phyloP scores from a whole-genome alignment of 441 rosid genomes.

The Flueggea neowawraea region DNA sequence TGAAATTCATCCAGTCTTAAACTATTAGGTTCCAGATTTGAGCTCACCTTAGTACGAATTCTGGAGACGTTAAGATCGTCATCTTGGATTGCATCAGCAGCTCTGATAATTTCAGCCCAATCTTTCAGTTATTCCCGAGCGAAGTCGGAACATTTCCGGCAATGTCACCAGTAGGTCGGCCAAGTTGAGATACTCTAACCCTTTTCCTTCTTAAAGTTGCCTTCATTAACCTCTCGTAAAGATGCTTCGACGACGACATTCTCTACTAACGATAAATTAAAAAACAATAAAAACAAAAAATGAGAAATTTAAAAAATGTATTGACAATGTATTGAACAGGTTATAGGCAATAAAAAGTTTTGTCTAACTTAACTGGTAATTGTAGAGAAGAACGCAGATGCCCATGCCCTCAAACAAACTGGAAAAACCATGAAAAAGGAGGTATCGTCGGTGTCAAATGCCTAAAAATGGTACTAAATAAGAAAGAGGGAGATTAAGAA shows the following conservation, averaged over 20 bases:
- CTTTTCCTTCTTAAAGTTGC: slow-evolving; percentile 79
- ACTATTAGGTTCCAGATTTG: slow-evolving; percentile 97
- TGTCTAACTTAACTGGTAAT: too few relatives aligned
- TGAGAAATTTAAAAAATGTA: too few relatives aligned
- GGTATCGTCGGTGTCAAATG: too few relatives aligned
- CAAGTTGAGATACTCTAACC: slow-evolving; percentile 43
- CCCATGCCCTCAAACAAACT: too few relatives aligned
- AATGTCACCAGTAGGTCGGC: slow-evolving; percentile 58
- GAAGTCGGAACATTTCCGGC: slow-evolving; percentile 89
- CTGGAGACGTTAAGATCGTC: slow-evolving; percentile 86
- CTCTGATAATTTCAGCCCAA: slow-evolving; percentile 84
- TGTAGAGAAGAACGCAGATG: too few relatives aligned
- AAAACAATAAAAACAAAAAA: too few relatives aligned
- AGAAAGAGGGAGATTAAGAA: too few relatives aligned
- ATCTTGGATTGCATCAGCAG: slow-evolving; percentile 95
- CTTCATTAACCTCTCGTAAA: slow-evolving; percentile 77
- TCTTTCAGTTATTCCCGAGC: slow-evolving; percentile 73
- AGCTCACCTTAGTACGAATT: slow-evolving; percentile 88
- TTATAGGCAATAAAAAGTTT: too few relatives aligned
- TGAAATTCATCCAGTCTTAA: slow-evolving; percentile 96
- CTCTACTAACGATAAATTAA: background rate
- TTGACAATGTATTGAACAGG: too few relatives aligned
- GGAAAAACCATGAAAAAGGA: too few relatives aligned
- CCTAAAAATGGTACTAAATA: too few relatives aligned
- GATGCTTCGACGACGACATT: slow-evolving; percentile 79